Conservation (phyloP, 345 rosid genomes). For the Arabidopsis suecica region DNA sequence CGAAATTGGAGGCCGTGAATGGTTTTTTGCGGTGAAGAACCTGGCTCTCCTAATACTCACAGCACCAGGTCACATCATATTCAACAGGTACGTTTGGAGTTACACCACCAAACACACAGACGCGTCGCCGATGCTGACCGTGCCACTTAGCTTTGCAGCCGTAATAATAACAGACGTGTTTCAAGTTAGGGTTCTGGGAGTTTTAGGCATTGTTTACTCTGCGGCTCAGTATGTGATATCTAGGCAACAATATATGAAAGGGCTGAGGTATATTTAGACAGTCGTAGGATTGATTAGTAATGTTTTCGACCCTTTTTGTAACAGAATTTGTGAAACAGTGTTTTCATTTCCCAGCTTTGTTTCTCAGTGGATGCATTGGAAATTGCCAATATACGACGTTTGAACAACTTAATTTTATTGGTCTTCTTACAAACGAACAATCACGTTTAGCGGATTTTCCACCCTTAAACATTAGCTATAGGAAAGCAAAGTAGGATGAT, state of each 20-base stretch:
- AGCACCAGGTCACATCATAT: conserved; percentile 88
- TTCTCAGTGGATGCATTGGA: conserved; percentile 29
- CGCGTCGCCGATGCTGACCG: conserved; percentile 67
- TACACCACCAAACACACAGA: conserved; percentile 66
- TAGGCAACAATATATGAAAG: conserved; percentile 93
- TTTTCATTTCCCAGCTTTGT: conserved; percentile 13
- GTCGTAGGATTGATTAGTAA: conserved; percentile 25
- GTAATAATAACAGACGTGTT: conserved; percentile 82
- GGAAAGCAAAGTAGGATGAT: conserved; percentile 10
- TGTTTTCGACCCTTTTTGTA: conserved; percentile 27
- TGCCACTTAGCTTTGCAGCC: conserved; percentile 92
- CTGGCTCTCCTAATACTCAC: conserved; percentile 85
- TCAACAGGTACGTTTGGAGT: conserved; percentile 93
- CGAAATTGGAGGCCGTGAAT: conserved; percentile 90
- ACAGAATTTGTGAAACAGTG: conserved; percentile 35
- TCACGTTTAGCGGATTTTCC: neutral
- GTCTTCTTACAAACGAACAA: conserved; percentile 7
- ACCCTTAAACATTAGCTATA: neutral
- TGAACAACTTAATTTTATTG: neutral
- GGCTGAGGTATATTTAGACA: conserved; percentile 88
- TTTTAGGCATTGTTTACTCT: conserved; percentile 82
- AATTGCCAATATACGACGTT: conserved; percentile 32
- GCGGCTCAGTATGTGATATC: conserved; percentile 80
- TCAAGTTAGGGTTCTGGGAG: conserved; percentile 82
- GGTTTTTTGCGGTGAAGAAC: conserved; percentile 93